Evolutionary conservation across 257 asterid genomes (phyloP), one percentile per base, ranked within the genome.

Genomic region (Lycium ferocissimum): DNA sequence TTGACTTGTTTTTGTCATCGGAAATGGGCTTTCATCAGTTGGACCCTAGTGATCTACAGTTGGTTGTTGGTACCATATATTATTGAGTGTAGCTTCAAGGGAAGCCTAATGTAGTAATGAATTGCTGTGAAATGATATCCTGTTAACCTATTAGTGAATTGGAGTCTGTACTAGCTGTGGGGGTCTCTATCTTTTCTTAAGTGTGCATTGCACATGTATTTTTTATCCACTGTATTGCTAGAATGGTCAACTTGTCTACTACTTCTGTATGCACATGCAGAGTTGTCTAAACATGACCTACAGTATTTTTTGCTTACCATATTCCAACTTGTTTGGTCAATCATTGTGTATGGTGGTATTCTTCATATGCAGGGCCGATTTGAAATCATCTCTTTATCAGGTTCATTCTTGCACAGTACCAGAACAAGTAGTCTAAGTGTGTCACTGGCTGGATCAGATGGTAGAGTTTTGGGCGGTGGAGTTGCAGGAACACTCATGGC

Each of bases 401-500:
- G 98, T 86, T 93, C 99, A 45, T 91, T 91, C 90, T 79, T 84
- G 82, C 88, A 87, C 49, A 94, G 91, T 54, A 87, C 78, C 87
- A 90, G 91, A 86, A 80, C 87, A 35, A 91, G 94, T 47, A 87
- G 89, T 37, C 90, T 95, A 89, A 93, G 93, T 15, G 93, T 95
- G 83, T 94, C 95, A 0, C 66, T 95, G 89, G 95, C 98, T 72
- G 95, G 97, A 35, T 35, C 93, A 40, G 97, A 93, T 58, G 97
- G 96, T 35, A 87, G 89, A 73, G 97, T 95, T 54, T 80, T 94
- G 91, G 99, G 98, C 26, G 99, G 99, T 54, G 95, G 92, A 80
- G 98, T 95, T 81, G 93, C 93, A 33, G 98, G 98, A 84, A 20
- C 82, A 82, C 98, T 95, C n/a, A 86, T 86, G 88, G 99, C 99